phyloP scores from a whole-genome alignment of 352 stramenopile genomes.

The Globisporangium carolinianum region DNA sequence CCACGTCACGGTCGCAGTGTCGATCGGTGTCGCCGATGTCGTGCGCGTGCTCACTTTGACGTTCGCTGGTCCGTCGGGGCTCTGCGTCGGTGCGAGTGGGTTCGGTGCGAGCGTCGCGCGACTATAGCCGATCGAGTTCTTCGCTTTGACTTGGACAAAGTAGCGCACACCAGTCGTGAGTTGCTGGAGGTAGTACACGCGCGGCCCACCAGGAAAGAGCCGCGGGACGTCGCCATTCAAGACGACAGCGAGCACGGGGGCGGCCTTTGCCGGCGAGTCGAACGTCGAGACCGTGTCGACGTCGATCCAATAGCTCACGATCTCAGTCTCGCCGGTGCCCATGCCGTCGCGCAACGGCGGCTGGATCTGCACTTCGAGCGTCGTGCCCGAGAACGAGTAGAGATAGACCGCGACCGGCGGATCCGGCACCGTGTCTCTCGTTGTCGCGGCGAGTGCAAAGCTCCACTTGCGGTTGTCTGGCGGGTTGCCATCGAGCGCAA shows the following conservation, averaged over 20 bases:
- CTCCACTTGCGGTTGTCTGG: constrained; percentile 92
- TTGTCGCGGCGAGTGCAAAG: constrained; percentile 53
- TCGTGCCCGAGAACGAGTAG: constrained; percentile 47
- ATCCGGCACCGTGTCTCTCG: constrained; percentile 81
- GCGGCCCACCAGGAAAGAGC: constrained; percentile 56
- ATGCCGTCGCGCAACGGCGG: constrained; percentile 59
- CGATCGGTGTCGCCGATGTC: constrained; percentile 37
- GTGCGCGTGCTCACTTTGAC: constrained; percentile 58
- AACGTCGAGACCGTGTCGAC: constrained; percentile 71
- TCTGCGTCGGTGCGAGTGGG: constrained; percentile 42
- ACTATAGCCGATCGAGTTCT: constrained; percentile 62
- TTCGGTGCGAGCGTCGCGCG: constrained; percentile 53
- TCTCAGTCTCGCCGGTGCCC: constrained; percentile 28
- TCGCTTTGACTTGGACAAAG: constrained; percentile 81
- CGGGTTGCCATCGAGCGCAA: constrained; percentile 69
- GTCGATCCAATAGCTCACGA: constrained; percentile 61
- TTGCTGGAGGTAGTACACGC: constrained; percentile 61
- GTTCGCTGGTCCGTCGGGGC: constrained; percentile 36
- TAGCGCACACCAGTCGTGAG: constrained; percentile 73
- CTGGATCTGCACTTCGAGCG: constrained; percentile 72
- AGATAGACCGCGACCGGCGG: constrained; percentile 49
- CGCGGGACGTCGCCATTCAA: constrained; percentile 22
- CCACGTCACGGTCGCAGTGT: constrained; percentile 62
- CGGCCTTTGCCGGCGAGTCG: constrained; percentile 38
- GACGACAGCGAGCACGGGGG: constrained; percentile 31